Percentiles rank a stretch among this genome's conserved stretches.
These are phyloP conservation scores for Talaromyces borbonicus DNA, from an alignment of 495 filamentous ascomycete species.

Conservation along the genomic window DNA sequence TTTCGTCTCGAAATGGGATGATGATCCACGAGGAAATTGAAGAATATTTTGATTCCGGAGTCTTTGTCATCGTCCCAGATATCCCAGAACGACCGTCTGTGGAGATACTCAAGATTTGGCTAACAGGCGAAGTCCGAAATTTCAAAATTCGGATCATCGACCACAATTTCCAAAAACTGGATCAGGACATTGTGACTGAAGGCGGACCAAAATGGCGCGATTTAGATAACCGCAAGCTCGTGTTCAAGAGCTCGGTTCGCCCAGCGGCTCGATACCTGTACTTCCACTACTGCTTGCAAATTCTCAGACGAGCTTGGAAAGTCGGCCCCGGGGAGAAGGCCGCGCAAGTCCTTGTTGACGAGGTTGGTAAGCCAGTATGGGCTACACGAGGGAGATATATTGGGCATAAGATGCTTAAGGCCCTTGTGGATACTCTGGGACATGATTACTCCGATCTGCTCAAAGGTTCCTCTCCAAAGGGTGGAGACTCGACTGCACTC, in stretches of 20 bases:
- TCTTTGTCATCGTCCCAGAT: conserved; percentile 15
- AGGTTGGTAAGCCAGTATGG: conserved; percentile 15
- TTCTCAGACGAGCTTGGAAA: conserved; percentile 11
- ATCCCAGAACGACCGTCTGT: conserved; percentile 8
- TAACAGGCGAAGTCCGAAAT: conserved; percentile 3
- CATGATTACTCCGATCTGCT: conserved; percentile 5
- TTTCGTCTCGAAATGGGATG: conserved; percentile 10
- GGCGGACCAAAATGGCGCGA: conserved; percentile 9
- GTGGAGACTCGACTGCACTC: neutral
- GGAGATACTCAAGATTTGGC: conserved; percentile 4
- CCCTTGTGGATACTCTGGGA: conserved; percentile 11
- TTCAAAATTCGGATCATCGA: conserved; percentile 14
- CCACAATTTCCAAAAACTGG: neutral
- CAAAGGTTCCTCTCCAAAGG: conserved; percentile 2
- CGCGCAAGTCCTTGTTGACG: conserved; percentile 7
- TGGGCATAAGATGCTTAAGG: conserved; percentile 13
- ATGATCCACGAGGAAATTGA: conserved; percentile 7
- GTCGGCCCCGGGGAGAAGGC: conserved; percentile 10
- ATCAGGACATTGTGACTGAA: neutral
- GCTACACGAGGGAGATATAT: conserved; percentile 14
- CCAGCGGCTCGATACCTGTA: conserved; percentile 17
- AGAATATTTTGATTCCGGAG: conserved; percentile 9
- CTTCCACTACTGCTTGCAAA: conserved; percentile 16
- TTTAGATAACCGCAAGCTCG: conserved; percentile 10
- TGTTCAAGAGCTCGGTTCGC: conserved; percentile 9